Evolutionary conservation across 306 rosid species (phyloP).

Genomic region (Dalbergia cochinchinensis): DNA sequence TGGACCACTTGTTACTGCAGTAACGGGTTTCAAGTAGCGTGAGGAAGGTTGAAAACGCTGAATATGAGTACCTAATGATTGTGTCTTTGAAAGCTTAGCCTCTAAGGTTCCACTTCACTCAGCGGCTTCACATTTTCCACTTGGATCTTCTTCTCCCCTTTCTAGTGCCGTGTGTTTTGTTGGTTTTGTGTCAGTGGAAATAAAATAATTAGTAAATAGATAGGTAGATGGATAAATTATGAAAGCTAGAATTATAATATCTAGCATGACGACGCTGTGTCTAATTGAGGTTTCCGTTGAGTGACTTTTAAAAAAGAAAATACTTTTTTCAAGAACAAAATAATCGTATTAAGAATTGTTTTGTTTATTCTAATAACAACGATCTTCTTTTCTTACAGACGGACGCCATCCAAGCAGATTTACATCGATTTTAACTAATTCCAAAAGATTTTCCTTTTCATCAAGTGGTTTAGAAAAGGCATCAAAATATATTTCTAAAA

Average conservation of each 20-base stretch:
- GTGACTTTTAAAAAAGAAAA: too few relatives aligned
- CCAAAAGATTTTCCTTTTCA: too few relatives aligned
- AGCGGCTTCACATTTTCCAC: slow-evolving; percentile 4
- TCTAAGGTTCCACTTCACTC: slow-evolving; percentile 42
- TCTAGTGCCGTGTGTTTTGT: slow-evolving; percentile 12
- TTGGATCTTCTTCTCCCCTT: slow-evolving; percentile 28
- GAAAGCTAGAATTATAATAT: neutral
- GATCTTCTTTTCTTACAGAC: neutral
- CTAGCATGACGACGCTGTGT: neutral
- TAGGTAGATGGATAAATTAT: too few relatives aligned
- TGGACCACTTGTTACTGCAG: slow-evolving; percentile 37
- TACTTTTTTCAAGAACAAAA: neutral
- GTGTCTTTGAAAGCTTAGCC: slow-evolving; percentile 49
- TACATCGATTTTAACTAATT: too few relatives aligned
- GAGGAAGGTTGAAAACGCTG: slow-evolving; percentile 40
- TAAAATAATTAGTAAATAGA: neutral
- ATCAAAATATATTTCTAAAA: too few relatives aligned
- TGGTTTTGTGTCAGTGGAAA: slow-evolving; percentile 1
- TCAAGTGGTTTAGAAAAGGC: too few relatives aligned
- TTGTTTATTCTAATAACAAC: too few relatives aligned
- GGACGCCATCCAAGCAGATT: too few relatives aligned
- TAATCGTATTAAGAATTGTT: neutral
- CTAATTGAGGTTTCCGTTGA: slow-evolving; percentile 1
- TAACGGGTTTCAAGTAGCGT: slow-evolving; percentile 33
- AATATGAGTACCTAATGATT: neutral